Evolutionary conservation across 208 protist genomes (phyloP), one percentile per base, ranked within the genome.

Genomic region (Endotrypanum monterogeii): DNA sequence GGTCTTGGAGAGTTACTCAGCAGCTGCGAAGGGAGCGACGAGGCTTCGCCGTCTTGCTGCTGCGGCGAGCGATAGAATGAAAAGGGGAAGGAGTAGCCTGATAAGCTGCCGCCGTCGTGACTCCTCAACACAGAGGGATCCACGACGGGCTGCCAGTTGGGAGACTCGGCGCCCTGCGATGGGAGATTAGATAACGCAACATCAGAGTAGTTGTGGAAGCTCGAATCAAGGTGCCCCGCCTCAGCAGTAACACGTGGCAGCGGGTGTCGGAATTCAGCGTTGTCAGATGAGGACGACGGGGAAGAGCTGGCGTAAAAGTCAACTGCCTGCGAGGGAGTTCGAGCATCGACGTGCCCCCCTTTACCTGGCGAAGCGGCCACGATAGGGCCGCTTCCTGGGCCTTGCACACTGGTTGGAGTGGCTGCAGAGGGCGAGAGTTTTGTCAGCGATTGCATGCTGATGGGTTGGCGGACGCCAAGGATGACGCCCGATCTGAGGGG

Each of bases 181-280:
- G 8, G 46, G 37, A 30, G 69, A 7, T 48, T 44, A 20, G 76
- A 80, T 51, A 46, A 55, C 12, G 41, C 37, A 18, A 54, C 14
- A 20, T 75, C 76, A 7, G 69, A 74, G 74, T 74, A 74, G 54
- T 71, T 63, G 74, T 79, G 74, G 32, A 79, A 79, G 52, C 74
- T 79, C 18, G 74, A 79, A 18, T 79, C 74, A 8, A 60, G 74
- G 39, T 73, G 50, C 52, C 69, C 37, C 30, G 65, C 57, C 30
- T 61, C 16, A 1, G 35, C 25, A 12, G 67, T 23, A 2, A 57
- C 50, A 1, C 41, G 67, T 44, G 50, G 25, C 61, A 50, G 62
- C 6, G 57, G 52, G 4, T 50, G 62, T n/a, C 51, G 57, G 23
- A 76, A 72, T 11, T 23, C 62, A 9, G 51, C 35, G 16, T 46